These are phyloP conservation scores for Thielaviopsis populi DNA, from an alignment of 2,329 filamentous ascomycete genomes.

Conservation along the genomic window DNA sequence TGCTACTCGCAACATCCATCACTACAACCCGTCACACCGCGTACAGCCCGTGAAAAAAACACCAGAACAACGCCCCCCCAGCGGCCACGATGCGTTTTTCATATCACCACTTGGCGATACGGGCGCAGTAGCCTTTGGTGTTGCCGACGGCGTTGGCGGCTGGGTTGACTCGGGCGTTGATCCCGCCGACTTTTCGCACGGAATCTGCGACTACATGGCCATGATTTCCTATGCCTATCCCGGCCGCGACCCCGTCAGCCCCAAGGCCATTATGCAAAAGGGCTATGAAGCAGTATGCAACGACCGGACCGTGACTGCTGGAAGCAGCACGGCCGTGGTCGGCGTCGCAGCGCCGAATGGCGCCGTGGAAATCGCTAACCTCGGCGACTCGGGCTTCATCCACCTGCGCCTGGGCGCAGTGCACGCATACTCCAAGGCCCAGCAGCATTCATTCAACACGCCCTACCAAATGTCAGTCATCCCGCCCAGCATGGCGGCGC, in stretches of 20 bases:
- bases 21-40: constrained; percentile 52
- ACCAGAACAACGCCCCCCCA: constrained; percentile 52
- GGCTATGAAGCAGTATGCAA: constrained; percentile 71
- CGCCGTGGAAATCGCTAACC: constrained; percentile 71
- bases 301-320: constrained; percentile 59
- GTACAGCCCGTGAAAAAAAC: constrained; percentile 38
- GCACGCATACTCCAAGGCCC: constrained; percentile 65
- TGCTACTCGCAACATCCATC: constrained; percentile 52
- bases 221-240: constrained; percentile 43
- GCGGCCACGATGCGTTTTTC: constrained; percentile 95
- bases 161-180: constrained; percentile 90
- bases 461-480: constrained; percentile 88
- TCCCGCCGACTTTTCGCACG: constrained; percentile 88
- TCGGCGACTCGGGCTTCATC: constrained; percentile 89
- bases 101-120: constrained; percentile 62
- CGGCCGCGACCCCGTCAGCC: constrained; percentile 41
- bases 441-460: constrained; percentile 96
- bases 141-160: constrained; percentile 89
- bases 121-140: constrained; percentile 63
- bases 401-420: constrained; percentile 76
- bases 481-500: constrained; percentile 61
- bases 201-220: constrained; percentile 87
- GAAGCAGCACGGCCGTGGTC: constrained; percentile 87
- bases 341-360: constrained; percentile 61
- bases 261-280: constrained; percentile 42